Percentiles rank a stretch among this genome's conserved stretches.
Evolutionary conservation across 352 stramenopile genomes (phyloP).

Genomic region (Globisporangium emineosum): DNA sequence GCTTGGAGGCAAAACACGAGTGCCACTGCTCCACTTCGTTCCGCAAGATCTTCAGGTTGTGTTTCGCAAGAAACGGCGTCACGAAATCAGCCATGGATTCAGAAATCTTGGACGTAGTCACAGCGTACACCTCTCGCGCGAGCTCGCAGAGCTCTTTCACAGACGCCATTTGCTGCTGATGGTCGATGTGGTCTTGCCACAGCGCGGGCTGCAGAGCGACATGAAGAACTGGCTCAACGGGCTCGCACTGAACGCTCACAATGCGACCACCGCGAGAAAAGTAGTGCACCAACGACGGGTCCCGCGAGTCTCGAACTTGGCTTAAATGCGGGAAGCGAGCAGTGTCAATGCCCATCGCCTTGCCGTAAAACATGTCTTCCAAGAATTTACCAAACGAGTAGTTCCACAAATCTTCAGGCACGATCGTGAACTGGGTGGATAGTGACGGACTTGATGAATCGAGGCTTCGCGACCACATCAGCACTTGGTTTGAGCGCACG

Average conservation of each 20-base stretch:
- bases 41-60: constrained; percentile 67
- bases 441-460: constrained; percentile 27
- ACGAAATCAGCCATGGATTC: constrained; percentile 75
- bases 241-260: constrained; percentile 76
- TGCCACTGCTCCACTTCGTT: constrained; percentile 86
- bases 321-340: constrained; percentile 61
- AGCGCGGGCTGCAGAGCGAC: constrained; percentile 78
- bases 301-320: constrained; percentile 51
- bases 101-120: constrained; percentile 75
- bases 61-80: constrained; percentile 61
- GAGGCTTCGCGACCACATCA: constrained; percentile 69
- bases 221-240: constrained; percentile 76
- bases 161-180: constrained; percentile 53
- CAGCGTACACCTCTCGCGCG: constrained; percentile 65
- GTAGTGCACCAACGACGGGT: constrained; percentile 70
- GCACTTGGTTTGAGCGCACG: constrained; percentile 55
- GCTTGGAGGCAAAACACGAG: constrained; percentile 72
- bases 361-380: constrained; percentile 83
- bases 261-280: constrained; percentile 72
- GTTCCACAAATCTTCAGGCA: constrained; percentile 73
- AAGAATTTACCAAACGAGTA: constrained; percentile 89
- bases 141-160: constrained; percentile 76
- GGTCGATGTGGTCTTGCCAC: constrained; percentile 80
- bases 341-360: constrained; percentile 69
- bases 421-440: constrained; percentile 51